A percentile compares a stretch with the other conserved stretches of the same genome.
Evolutionary conservation across 345 rosid genomes (phyloP).

Genomic region (Populus pruinosa): DNA sequence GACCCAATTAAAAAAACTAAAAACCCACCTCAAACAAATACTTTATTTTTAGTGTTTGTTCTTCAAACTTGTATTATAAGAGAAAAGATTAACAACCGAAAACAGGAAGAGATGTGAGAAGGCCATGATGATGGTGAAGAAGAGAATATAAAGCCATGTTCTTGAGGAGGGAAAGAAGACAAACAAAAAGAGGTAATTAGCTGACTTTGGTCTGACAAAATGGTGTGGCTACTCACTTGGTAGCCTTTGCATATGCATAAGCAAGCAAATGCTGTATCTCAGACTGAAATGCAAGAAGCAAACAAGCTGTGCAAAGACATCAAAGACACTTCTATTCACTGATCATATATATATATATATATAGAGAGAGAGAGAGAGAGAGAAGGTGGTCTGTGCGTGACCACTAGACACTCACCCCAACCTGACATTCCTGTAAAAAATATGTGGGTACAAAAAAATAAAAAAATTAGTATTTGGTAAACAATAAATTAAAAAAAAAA

Average conservation of each 20-base stretch:
- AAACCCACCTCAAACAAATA: conserved; percentile 22
- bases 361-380: not conserved
- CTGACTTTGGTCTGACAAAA: conserved; percentile 7
- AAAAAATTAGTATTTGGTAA: not conserved
- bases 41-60: not conserved
- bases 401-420: conserved; percentile 6
- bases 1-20: conserved; percentile 20
- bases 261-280: not conserved
- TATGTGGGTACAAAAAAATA: not conserved
- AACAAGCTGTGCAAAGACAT: conserved; percentile 10
- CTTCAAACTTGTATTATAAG: not conserved
- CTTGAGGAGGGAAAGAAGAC: conserved; percentile 7
- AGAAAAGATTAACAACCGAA: conserved; percentile 1
- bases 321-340: not conserved
- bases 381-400: conserved; percentile 5
- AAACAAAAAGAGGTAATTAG: conserved; percentile 10
- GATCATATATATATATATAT: no score
- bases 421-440: conserved; percentile 12
- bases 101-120: not conserved
- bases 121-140: not conserved
- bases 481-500: not conserved
- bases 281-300: conserved; percentile 4
- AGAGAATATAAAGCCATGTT: not conserved
- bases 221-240: not conserved
- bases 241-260: not conserved